phyloP scores from a whole-genome alignment of 2,329 filamentous ascomycete genomes.

The Hypoxylon sp. region DNA sequence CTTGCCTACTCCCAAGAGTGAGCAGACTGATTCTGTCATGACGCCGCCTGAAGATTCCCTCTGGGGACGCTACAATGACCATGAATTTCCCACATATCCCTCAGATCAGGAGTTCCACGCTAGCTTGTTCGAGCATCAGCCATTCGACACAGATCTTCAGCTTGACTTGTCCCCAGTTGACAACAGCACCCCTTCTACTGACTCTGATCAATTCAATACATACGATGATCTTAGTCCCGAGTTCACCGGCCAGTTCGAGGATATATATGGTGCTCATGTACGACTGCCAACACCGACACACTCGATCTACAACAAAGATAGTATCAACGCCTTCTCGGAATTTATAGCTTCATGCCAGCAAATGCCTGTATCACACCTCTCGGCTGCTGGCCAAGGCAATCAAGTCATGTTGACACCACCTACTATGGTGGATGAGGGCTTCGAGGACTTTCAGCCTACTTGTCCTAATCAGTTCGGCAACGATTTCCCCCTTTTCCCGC shows the following conservation, averaged over 20 bases:
- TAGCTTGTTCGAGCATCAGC: conserved; percentile 57
- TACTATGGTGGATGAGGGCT: conserved; percentile 76
- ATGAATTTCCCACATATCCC: conserved; percentile 67
- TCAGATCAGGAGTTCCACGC: conserved; percentile 64
- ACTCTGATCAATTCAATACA: conserved; percentile 66
- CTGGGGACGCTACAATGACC: conserved; percentile 54
- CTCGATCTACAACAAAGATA: conserved; percentile 62
- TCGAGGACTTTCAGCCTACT: conserved; percentile 66
- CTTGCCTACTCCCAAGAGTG: conserved; percentile 74
- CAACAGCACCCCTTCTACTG: conserved; percentile 66
- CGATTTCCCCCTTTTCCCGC: conserved; percentile 77
- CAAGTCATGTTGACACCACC: conserved; percentile 78
- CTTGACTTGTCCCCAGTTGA: conserved; percentile 63
- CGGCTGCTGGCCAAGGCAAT: conserved; percentile 77
- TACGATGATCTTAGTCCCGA: conserved; percentile 73
- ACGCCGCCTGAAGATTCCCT: conserved; percentile 70
- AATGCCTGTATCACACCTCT: conserved; percentile 70
- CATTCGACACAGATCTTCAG: conserved; percentile 59
- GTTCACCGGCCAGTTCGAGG: conserved; percentile 73
- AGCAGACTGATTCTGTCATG: conserved; percentile 67
- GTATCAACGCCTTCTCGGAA: conserved; percentile 59
- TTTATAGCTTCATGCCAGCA: conserved; percentile 60
- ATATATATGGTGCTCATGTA: conserved; percentile 72
- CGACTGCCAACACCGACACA: conserved; percentile 68
- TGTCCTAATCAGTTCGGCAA: conserved; percentile 61